Percentiles rank a stretch among this genome's conserved stretches.
Evolutionary conservation across 352 stramenopile genomes (phyloP).

Genomic region (Phytophthora brassicae): DNA sequence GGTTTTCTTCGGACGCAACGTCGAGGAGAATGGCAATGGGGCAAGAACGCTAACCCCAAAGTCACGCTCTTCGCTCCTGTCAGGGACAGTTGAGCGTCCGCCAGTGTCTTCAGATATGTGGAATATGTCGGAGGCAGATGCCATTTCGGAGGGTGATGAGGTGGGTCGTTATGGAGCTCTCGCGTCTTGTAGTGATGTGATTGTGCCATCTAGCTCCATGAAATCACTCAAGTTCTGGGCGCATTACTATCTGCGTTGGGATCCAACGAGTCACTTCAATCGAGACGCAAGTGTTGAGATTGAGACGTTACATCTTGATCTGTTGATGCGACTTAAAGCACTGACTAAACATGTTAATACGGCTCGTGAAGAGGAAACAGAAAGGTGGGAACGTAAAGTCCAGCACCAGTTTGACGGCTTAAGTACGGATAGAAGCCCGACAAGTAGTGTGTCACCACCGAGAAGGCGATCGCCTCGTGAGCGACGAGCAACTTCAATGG

Average conservation of each 20-base stretch:
- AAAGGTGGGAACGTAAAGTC: conserved; percentile 36
- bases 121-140: conserved; percentile 35
- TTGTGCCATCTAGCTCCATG: conserved; percentile 67
- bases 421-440: background rate
- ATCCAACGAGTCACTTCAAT: conserved; percentile 57
- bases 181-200: conserved; percentile 53
- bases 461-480: background rate
- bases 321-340: conserved; percentile 38
- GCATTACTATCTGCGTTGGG: conserved; percentile 81
- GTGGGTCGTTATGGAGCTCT: conserved; percentile 35
- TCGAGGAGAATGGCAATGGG: conserved; percentile 9
- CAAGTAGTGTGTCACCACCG: conserved; percentile 9
- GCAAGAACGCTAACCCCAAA: conserved; percentile 22
- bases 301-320: conserved; percentile 57
- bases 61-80: conserved; percentile 34
- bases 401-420: conserved; percentile 7
- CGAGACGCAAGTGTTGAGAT: conserved; percentile 62
- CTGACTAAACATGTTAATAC: conserved; percentile 27
- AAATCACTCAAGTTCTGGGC: conserved; percentile 78
- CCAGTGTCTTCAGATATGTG: conserved; percentile 33
- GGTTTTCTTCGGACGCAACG: conserved; percentile 15
- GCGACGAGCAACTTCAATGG: conserved; percentile 23
- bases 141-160: conserved; percentile 41
- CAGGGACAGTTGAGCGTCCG: conserved; percentile 24
- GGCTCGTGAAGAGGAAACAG: conserved; percentile 31